Base-by-base conservation (phyloP, 2,329 filamentous ascomycete genomes). In the Lojkania enalia region DNA sequence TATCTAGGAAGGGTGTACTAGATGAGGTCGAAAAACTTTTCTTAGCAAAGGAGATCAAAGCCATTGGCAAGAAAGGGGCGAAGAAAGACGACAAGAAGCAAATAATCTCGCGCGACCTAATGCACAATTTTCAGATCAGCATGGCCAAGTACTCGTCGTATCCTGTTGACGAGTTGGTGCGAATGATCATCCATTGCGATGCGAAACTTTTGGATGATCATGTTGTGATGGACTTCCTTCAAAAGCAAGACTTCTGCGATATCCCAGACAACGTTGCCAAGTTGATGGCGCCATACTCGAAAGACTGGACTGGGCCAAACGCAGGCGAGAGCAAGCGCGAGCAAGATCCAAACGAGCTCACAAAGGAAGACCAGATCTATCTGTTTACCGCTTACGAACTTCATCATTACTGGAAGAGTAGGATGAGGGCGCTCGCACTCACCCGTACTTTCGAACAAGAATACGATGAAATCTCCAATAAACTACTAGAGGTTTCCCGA, bases 11-110 rank as follows among this genome's bases (percentile, higher is more conserved):
- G 77, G 94, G 94, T 75, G 95, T 99, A 51, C 78, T 97, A 55
- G 94, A 97, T 56, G 94, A 97, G 72, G 92, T 99, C 42, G 94
- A 99, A 74, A 95, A 95, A 70, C 78, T 97, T 30, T 99, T 99
- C 75, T 83, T 95, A 81, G 92, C 94, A 41, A 97, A 96, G 73
- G 94, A 99, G 71, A 92, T 90, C 73, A 96, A 95, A 75, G 82
- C 86, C 54, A 77, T 97, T 61, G 89, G 90, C 52, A 81, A 82
- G 58, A 80, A 82, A 52, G 67, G 73, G 43, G 82, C 83, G 58
- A 89, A 90, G 72, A 91, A 91, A 74, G 86, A 89, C 63, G 92
- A 96, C 67, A 97, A 97, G 83, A 97, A 96, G 76, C 90, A 96
- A 70, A 84, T 99, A 70, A 96, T 99, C 63, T 90, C 88, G 36